Conservation (phyloP, 345 rosid species). For the Citrus unshiu region DNA sequence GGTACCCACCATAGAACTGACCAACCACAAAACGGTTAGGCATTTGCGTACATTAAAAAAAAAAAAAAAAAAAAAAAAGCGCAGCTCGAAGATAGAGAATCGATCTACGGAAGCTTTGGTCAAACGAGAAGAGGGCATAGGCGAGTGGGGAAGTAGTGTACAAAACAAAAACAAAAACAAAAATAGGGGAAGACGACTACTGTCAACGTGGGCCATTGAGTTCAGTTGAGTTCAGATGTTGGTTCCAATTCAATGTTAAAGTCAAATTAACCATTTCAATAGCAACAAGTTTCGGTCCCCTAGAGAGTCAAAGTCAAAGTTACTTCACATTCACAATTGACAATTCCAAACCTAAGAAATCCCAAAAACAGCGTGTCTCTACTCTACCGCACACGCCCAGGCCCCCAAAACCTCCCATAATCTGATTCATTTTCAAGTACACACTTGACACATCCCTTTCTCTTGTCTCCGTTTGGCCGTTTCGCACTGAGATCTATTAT, state of each 20-base stretch:
- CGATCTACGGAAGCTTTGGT: background rate
- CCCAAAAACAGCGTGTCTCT: constrained; percentile 24
- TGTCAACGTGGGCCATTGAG: background rate
- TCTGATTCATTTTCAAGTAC: background rate
- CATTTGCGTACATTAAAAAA: background rate
- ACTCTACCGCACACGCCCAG: no score
- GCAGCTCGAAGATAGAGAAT: background rate
- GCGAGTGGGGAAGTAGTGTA: background rate
- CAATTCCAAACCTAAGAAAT: background rate
- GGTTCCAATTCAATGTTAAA: background rate
- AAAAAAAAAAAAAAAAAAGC: background rate
- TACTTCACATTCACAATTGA: background rate
- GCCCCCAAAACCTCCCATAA: no score
- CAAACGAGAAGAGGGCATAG: background rate
- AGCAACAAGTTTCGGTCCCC: background rate
- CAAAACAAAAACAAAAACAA: background rate
- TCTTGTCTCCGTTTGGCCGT: constrained; percentile 16
- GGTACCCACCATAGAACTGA: no score
- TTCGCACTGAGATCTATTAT: constrained; percentile 9
- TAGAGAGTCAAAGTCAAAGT: background rate
- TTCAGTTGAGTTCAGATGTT: background rate
- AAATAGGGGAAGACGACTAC: background rate
- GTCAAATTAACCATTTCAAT: background rate
- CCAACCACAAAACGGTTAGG: background rate
- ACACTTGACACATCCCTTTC: background rate